Conservation (phyloP, 2,329 filamentous ascomycete genomes). For the Fusarium napiforme region DNA sequence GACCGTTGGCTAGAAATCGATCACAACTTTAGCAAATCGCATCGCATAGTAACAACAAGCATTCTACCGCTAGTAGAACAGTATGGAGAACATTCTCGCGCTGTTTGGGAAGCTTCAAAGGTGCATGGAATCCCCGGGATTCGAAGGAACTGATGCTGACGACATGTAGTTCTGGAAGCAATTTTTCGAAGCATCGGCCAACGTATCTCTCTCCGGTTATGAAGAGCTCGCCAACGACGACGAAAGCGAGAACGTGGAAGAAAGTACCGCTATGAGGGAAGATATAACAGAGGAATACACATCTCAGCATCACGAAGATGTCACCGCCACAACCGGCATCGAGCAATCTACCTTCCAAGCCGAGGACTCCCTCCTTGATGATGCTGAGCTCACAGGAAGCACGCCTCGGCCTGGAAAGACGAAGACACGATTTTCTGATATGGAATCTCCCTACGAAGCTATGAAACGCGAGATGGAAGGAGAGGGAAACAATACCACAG, state of each 20-base stretch:
- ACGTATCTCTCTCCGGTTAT: slow-evolving; percentile 95
- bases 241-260: slow-evolving; percentile 62
- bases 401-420: slow-evolving; percentile 71
- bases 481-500: slow-evolving; percentile 53
- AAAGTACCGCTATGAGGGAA: slow-evolving; percentile 67
- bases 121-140: slow-evolving; percentile 53
- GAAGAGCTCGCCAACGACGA: slow-evolving; percentile 81
- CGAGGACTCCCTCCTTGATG: slow-evolving; percentile 77
- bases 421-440: slow-evolving; percentile 68
- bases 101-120: slow-evolving; percentile 97
- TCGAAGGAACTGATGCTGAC: not conserved
- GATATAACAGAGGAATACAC: slow-evolving; percentile 64
- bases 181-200: slow-evolving; percentile 98
- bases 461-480: slow-evolving; percentile 74
- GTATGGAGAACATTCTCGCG: slow-evolving; percentile 91
- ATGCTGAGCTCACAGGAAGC: slow-evolving; percentile 70
- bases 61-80: slow-evolving; percentile 95
- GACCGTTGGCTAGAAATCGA: slow-evolving; percentile 81
- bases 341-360: slow-evolving; percentile 52
- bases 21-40: slow-evolving; percentile 96
- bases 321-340: slow-evolving; percentile 49
- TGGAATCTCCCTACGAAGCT: slow-evolving; percentile 81
- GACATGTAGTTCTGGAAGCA: slow-evolving; percentile 92
- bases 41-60: slow-evolving; percentile 93
- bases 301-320: slow-evolving; percentile 52